Base-by-base conservation (phyloP, 371 early-diverging fungal genomes). In the Apophysomyces sp. region DNA sequence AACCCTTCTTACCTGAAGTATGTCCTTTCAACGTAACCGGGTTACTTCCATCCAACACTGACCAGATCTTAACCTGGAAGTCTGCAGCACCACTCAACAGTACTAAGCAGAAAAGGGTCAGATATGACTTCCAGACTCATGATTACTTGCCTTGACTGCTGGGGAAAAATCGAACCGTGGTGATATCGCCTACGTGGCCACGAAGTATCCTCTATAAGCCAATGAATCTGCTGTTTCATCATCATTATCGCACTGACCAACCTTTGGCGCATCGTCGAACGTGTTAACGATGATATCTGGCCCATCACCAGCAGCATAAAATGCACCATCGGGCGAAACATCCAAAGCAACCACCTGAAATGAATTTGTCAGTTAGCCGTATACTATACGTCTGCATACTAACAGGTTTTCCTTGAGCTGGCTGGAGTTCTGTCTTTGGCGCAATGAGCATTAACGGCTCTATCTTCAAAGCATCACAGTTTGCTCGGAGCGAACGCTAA, bases 1-100 rank as follows among this genome's bases (percentile, higher is more conserved):
- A 11, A 3, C 11, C n/a, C 37, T 34, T 34, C n/a, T 41, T 77
- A 86, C 86, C 71, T 54, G 81, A 80, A 0, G 77, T 85, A 67
- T 92, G 92, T 4, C 92, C 91, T 36, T 67, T 74, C 30, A 92
- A 71, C 4, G 90, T 89, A 4, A 89, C 89, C 15, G 92, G 92
- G 51, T 89, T 90, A 39, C 80, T 76, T 32, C 92, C 92, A 66
- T 90, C 87, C 21, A 83, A 55, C 4, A 78, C 91, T 31, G 91
- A 89, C 91, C 91, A 92, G 32, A 92, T 78, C 37, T 85, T 86
- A 15, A 88, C 63, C 37, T 81, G 80, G 62, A 90, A 86, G 67
- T 92, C 92, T 4, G 85, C 72, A 15, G 80, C 88, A 12, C 87
- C 92, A 60, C 87, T 87, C 30, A 92, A 76, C 0, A 89, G 62